Conservation (phyloP, 306 rosid species). For the Sophora flavescens region DNA sequence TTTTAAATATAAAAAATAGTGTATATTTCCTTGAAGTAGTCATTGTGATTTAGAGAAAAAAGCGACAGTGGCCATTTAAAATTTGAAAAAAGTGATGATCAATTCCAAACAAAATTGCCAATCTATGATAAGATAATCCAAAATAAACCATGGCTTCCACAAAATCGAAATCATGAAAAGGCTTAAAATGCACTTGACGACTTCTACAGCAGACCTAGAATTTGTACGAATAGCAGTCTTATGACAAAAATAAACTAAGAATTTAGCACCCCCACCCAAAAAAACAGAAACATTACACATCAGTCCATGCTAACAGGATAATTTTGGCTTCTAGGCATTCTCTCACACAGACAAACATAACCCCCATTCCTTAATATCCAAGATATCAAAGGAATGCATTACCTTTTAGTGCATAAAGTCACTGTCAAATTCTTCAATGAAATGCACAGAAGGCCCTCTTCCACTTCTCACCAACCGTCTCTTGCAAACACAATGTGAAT, state of each 20-base stretch:
- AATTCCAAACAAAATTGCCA: too few relatives aligned
- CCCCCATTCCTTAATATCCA: conserved; percentile 62
- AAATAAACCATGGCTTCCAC: conserved; percentile 12
- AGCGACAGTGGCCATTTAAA: not conserved
- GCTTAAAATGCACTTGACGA: conserved; percentile 4
- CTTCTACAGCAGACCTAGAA: conserved; percentile 5
- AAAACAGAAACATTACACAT: not conserved
- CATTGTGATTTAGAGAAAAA: not conserved
- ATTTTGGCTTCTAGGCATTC: conserved; percentile 30
- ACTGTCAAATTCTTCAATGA: conserved; percentile 80
- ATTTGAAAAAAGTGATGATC: not conserved
- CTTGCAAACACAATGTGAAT: conserved; percentile 96
- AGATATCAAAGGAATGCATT: conserved; percentile 70
- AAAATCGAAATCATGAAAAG: conserved; percentile 13
- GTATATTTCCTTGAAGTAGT: not conserved
- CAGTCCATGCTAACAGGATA: conserved; percentile 28
- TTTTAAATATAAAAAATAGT: not conserved
- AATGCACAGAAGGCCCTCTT: conserved; percentile 78
- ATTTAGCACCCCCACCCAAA: not conserved
- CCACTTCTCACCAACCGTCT: conserved; percentile 95
- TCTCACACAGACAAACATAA: conserved; percentile 51
- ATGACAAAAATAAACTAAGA: conserved; percentile 4
- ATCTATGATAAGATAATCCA: conserved; percentile 20
- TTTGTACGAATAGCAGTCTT: conserved; percentile 22
- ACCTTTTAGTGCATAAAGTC: conserved; percentile 69